phyloP scores from a whole-genome alignment of 78 protist species.

The Chrysochromulina tobinii region DNA sequence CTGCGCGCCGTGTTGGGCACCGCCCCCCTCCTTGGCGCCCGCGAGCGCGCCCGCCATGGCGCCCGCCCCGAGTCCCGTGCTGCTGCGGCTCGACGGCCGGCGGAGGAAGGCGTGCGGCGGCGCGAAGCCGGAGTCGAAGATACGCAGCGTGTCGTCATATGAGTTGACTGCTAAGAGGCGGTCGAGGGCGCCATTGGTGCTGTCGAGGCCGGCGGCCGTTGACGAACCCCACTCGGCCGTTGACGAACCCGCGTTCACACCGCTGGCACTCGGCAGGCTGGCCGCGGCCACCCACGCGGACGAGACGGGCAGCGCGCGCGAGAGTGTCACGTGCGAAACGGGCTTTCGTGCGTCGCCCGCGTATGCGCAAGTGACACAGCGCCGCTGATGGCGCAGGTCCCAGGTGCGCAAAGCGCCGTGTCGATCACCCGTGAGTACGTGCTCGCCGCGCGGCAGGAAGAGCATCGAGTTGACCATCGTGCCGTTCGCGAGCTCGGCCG shows the following conservation, averaged over 20 bases:
- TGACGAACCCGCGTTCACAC: background rate
- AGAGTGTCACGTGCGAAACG: background rate
- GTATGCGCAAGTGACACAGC: background rate
- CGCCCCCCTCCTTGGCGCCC: no score
- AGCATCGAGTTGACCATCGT: constrained; percentile 50
- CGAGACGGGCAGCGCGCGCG: background rate
- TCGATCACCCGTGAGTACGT: constrained; percentile 64
- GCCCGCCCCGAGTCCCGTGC: no score
- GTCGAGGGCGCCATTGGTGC: no score
- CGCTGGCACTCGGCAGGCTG: background rate
- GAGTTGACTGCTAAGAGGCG: background rate
- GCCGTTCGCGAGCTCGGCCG: constrained; percentile 45
- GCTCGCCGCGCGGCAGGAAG: constrained; percentile 48
- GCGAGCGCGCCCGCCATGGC: no score
- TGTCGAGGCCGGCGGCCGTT: no score
- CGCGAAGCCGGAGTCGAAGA: background rate
- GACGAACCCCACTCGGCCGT: no score
- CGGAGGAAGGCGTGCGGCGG: no score
- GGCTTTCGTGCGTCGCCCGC: background rate
- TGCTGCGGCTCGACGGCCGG: no score
- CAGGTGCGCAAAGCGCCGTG: constrained; percentile 56
- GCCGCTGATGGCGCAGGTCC: constrained; percentile 56
- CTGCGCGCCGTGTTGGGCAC: no score
- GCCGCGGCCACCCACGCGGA: background rate
- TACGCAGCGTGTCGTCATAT: background rate